Evolutionary conservation across 2,329 filamentous ascomycete species (phyloP).

Genomic region (Nemania abortiva): DNA sequence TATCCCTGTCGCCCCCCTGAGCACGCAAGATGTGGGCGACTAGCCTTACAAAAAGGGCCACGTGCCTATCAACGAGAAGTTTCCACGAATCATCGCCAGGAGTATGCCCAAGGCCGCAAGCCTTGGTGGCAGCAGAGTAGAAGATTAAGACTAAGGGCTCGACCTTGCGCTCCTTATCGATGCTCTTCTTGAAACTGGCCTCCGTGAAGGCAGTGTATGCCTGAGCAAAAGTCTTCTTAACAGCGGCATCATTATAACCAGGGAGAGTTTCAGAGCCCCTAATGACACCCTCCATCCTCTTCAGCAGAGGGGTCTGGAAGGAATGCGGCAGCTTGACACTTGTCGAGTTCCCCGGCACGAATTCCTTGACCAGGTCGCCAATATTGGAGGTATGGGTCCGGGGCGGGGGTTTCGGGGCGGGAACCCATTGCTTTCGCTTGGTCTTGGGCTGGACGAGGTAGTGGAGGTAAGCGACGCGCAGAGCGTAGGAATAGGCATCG

Average conservation of each 20-base stretch:
- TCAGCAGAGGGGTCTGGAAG: conserved; percentile 68
- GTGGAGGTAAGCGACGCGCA: conserved; percentile 90
- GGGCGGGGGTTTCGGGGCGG: conserved; percentile 71
- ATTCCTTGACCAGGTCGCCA: conserved; percentile 89
- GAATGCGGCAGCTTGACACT: conserved; percentile 68
- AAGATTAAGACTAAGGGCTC: conserved; percentile 96
- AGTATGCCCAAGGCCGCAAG: conserved; percentile 78
- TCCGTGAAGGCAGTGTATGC: conserved; percentile 96
- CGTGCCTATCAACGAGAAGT: conserved; percentile 89
- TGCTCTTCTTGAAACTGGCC: conserved; percentile 85
- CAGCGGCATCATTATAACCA: conserved; percentile 88
- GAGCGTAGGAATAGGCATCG: conserved; percentile 90
- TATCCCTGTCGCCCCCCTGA: conserved; percentile 85
- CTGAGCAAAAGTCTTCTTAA: conserved; percentile 94
- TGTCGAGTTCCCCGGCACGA: conserved; percentile 66
- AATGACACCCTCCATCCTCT: conserved; percentile 83
- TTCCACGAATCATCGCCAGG: conserved; percentile 91
- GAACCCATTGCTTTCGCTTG: conserved; percentile 88
- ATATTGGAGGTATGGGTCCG: conserved; percentile 78
- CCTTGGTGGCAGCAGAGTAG: conserved; percentile 93
- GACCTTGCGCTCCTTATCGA: conserved; percentile 93
- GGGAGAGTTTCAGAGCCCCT: conserved; percentile 85
- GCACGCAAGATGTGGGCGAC: conserved; percentile 83
- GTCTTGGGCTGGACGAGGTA: conserved; percentile 93
- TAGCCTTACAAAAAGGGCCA: conserved; percentile 92